phyloP scores from a whole-genome alignment of 192 early-diverging fungal species.

The Thoreauomyces humboldtii region DNA sequence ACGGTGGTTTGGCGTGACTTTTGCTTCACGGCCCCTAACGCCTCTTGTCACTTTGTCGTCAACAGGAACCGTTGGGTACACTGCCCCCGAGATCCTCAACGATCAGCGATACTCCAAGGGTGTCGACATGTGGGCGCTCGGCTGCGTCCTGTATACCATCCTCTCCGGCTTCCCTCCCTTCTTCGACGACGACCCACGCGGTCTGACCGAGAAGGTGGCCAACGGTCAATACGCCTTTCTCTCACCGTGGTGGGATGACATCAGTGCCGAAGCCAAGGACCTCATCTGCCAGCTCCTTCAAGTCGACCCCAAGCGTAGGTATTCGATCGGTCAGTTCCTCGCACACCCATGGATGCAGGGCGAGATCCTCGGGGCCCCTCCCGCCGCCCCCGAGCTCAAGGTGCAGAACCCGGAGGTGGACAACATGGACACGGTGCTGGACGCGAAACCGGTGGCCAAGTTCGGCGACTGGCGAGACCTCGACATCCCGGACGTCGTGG shows the following conservation, averaged over 20 bases:
- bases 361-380: background rate
- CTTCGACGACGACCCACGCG: constrained; percentile 37
- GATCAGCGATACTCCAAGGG: constrained; percentile 59
- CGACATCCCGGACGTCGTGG: constrained; percentile 4
- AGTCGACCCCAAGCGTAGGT: constrained; percentile 41
- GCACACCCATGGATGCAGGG: constrained; percentile 32
- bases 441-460: background rate
- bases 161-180: constrained; percentile 52
- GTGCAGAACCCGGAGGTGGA: background rate
- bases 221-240: constrained; percentile 81
- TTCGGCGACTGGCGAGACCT: constrained; percentile 16
- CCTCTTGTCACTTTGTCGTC: too few relatives aligned
- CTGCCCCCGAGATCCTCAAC: constrained; percentile 85
- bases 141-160: constrained; percentile 55
- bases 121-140: constrained; percentile 77
- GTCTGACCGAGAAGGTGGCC: constrained; percentile 79
- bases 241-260: constrained; percentile 90
- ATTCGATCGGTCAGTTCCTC: constrained; percentile 33
- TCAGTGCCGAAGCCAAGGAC: constrained; percentile 60
- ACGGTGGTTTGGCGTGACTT: too few relatives aligned
- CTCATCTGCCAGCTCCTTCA: constrained; percentile 41
- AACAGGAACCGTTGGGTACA: constrained; percentile 84
- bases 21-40: too few relatives aligned
- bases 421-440: background rate
- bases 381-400: background rate